These are phyloP conservation scores for Nothophytophthora sp. DNA, from an alignment of 352 stramenopile genomes.

Conservation along the genomic window DNA sequence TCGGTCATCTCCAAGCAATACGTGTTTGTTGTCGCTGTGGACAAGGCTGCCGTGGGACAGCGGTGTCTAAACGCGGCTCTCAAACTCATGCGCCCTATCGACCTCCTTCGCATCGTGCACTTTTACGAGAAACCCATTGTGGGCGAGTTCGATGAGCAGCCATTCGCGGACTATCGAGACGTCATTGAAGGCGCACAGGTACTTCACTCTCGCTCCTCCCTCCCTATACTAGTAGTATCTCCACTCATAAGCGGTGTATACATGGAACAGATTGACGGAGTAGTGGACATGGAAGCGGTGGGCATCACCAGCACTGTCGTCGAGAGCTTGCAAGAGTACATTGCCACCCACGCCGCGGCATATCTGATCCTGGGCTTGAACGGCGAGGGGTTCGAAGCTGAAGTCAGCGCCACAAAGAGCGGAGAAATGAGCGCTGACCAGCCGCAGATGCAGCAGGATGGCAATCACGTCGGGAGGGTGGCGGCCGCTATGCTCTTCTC, in stretches of 20 bases:
- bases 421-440: not conserved
- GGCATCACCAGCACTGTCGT: conserved; percentile 37
- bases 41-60: conserved; percentile 18
- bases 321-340: conserved; percentile 61
- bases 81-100: conserved; percentile 52
- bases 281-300: conserved; percentile 42
- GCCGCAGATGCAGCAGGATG: not conserved
- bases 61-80: conserved; percentile 51
- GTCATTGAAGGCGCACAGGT: conserved; percentile 30
- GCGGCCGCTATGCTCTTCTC: conserved; percentile 52
- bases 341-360: conserved; percentile 33
- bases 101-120: conserved; percentile 55
- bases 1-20: conserved; percentile 38
- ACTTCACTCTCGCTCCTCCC: not conserved
- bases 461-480: conserved; percentile 33
- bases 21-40: conserved; percentile 60
- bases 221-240: not conserved
- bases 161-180: conserved; percentile 33
- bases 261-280: conserved; percentile 24
- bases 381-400: conserved; percentile 14
- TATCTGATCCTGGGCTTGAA: conserved; percentile 51
- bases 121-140: conserved; percentile 57
- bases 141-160: conserved; percentile 30
- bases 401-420: not conserved
- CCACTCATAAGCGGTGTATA: not conserved